Percentiles rank a stretch among this genome's conserved stretches.
Conservation (phyloP, 225 moss, liverwort and hornwort genomes). For the Physcomitrellopsis africana region DNA sequence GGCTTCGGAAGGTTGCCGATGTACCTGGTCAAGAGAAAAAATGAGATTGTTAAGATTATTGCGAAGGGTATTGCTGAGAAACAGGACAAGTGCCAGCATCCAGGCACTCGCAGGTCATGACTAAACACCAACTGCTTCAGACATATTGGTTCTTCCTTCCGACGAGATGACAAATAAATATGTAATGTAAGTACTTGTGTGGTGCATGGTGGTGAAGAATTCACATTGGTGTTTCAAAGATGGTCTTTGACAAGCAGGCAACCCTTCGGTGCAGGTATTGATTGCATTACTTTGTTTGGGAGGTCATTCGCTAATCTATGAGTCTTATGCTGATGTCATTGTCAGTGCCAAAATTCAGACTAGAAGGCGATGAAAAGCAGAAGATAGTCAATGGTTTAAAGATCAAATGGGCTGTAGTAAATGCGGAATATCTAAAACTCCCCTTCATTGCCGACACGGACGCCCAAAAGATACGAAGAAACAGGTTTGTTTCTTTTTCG, state of each 20-base stretch:
- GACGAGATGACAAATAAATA: neutral
- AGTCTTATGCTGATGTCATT: conserved; percentile 14
- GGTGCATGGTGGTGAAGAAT: neutral
- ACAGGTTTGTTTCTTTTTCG: conserved; percentile 25
- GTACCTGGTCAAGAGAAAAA: conserved; percentile 47
- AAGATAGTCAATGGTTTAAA: conserved; percentile 40
- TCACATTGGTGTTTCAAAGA: neutral
- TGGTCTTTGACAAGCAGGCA: neutral
- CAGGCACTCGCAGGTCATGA: conserved; percentile 45
- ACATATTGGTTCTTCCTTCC: neutral
- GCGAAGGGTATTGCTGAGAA: conserved; percentile 26
- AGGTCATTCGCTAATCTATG: neutral
- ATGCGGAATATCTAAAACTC: conserved; percentile 50
- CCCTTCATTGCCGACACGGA: conserved; percentile 51
- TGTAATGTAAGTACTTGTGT: neutral
- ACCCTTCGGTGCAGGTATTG: neutral
- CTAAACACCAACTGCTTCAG: neutral
- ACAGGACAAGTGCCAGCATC: conserved; percentile 42
- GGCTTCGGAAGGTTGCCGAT: conserved; percentile 47
- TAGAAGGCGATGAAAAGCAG: conserved; percentile 42
- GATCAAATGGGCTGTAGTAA: conserved; percentile 51
- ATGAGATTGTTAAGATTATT: conserved; percentile 18
- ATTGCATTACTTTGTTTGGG: neutral
- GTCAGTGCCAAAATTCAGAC: conserved; percentile 32
- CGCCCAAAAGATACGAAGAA: conserved; percentile 37